Percentiles rank a stretch among this genome's conserved stretches.
These are phyloP conservation scores for Symbiotaphrina buchneri DNA, from an alignment of 495 filamentous ascomycete genomes.

Conservation along the genomic window DNA sequence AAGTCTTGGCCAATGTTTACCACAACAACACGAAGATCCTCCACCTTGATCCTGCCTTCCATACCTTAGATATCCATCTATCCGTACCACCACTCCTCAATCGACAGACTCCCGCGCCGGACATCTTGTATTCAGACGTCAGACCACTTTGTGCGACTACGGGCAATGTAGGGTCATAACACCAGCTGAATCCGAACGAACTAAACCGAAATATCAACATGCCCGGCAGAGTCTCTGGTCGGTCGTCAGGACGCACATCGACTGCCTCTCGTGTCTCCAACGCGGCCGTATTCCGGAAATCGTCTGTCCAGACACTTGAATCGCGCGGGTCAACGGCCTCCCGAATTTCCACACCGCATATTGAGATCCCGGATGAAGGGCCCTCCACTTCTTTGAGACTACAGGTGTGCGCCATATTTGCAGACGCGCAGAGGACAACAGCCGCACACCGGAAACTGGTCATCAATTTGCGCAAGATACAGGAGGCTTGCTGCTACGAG, in stretches of 20 bases:
- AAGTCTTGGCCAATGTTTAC: too few relatives aligned
- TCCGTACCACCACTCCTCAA: too few relatives aligned
- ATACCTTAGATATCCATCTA: too few relatives aligned
- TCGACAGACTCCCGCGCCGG: too few relatives aligned
- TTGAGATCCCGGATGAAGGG: conserved; percentile 51
- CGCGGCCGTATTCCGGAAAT: conserved; percentile 11
- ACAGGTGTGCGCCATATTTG: conserved; percentile 60
- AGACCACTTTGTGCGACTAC: conserved; percentile 3
- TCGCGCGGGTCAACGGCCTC: conserved; percentile 13
- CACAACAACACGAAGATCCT: too few relatives aligned
- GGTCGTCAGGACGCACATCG: conserved; percentile 5
- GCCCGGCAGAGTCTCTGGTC: conserved; percentile 16
- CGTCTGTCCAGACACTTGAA: conserved; percentile 12
- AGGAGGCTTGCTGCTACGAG: conserved; percentile 75
- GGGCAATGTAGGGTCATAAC: neutral
- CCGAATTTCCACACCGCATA: conserved; percentile 39
- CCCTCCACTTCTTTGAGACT: conserved; percentile 45
- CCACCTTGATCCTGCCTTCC: too few relatives aligned
- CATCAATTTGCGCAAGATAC: conserved; percentile 64
- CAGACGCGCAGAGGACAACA: conserved; percentile 68
- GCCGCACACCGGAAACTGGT: conserved; percentile 77
- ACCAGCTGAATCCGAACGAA: too few relatives aligned
- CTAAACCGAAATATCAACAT: too few relatives aligned
- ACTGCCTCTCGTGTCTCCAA: conserved; percentile 8
- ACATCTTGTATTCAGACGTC: too few relatives aligned